A percentile compares a stretch with the other conserved stretches of the same genome.
phyloP scores from a whole-genome alignment of 2,329 filamentous ascomycete genomes.

The Aspergillus udagawae region DNA sequence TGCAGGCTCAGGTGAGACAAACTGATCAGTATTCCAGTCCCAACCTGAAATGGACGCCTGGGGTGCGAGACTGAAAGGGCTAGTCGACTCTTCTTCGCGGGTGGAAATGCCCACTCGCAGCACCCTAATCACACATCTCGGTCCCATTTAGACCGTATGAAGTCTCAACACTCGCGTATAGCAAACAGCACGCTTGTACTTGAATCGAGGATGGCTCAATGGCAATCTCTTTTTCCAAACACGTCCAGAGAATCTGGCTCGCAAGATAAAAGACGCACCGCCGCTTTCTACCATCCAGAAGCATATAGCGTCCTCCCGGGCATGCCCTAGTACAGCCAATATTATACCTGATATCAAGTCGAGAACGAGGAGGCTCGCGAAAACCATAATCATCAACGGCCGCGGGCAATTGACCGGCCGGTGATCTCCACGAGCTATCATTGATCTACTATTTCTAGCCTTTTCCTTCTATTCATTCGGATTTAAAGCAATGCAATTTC shows the following conservation, averaged over 20 bases:
- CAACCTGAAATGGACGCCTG: too few relatives aligned
- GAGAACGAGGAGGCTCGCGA: not conserved
- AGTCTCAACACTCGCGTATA: not conserved
- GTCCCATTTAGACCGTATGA: too few relatives aligned
- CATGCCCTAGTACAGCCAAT: not conserved
- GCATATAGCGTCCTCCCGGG: not conserved
- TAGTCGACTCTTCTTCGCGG: not conserved
- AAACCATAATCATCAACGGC: not conserved
- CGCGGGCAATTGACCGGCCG: not conserved
- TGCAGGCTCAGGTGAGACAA: not conserved
- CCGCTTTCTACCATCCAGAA: not conserved
- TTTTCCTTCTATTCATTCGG: not conserved
- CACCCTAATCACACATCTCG: too few relatives aligned
- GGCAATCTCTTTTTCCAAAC: slow-evolving; percentile 10
- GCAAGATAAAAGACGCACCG: slow-evolving; percentile 3
- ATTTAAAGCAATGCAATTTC: not conserved
- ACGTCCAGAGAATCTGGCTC: slow-evolving; percentile 3
- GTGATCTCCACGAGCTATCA: not conserved
- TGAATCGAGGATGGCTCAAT: slow-evolving; percentile 6
- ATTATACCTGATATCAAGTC: not conserved
- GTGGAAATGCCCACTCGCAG: too few relatives aligned
- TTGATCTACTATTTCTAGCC: not conserved
- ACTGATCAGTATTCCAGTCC: not conserved
- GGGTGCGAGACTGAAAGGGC: too few relatives aligned
- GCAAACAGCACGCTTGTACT: not conserved